Evolutionary conservation across 1,139 yeast species (phyloP), one percentile per base, ranked within the genome.

Genomic region (Blastobotrys buckinghamii): DNA sequence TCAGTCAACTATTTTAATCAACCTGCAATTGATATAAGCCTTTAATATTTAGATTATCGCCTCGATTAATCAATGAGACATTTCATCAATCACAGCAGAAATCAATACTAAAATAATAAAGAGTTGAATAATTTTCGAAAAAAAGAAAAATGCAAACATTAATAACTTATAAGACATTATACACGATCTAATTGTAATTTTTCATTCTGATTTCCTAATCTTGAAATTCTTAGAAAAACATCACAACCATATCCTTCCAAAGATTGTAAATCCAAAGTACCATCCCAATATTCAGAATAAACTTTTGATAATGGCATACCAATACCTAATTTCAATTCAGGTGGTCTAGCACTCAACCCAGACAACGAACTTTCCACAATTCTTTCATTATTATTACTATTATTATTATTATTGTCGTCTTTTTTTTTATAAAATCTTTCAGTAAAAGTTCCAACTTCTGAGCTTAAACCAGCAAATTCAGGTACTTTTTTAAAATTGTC

Each of bases 281-380:
- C 97, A 59, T 89, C 92, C 97, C 97, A 90, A 66, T 90, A 90
- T 59, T 90, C 97, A 0, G 96, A 90, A 62, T 90, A 90, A 0
- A 90, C 87, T 56, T 85, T 81, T 59, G 95, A 84, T 82, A 90
- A 80, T 0, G 97, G 97, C 51, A 90, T 72, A 0, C 97, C 96
- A 56, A 90, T 76, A 0, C 97, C 97, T 22, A 90, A 69, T 52
- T 84, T 83, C 57, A 78, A 76, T 52, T 83, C 77, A 30, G 85
- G 82, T 0, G 94, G 87, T 55, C 96, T 74, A 17, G 82, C 74
- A 42, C 85, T 78, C 57, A 88, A 73, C 24, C 76, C 71, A 36
- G 70, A 62, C 46, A 81, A 61, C 10, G 81, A 77, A 2, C 77
- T 74, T 42, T 45, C 46, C 20, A 45, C 44, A 32, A 48, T 33